Conservation (phyloP, 441 rosid genomes). For the Biscutella laevigata region DNA sequence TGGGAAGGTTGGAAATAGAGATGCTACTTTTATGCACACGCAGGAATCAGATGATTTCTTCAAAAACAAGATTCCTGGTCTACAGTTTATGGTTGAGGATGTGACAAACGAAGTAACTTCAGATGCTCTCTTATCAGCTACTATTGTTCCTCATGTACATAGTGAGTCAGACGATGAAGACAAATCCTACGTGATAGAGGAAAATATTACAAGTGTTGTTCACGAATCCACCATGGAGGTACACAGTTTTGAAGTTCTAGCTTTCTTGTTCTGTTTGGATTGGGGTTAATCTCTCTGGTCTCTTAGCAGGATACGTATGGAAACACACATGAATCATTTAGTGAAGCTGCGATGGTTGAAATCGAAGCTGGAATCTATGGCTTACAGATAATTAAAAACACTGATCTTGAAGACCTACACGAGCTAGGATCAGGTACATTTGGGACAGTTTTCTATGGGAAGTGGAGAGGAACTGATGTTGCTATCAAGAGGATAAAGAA, state of each 20-base stretch:
- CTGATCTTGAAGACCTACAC: slow-evolving; percentile 69
- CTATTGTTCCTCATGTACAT: slow-evolving; percentile 39
- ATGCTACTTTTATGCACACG: slow-evolving; percentile 23
- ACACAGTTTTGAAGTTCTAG: not conserved
- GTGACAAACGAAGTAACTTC: slow-evolving; percentile 41
- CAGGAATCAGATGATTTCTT: slow-evolving; percentile 25
- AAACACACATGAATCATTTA: slow-evolving; percentile 37
- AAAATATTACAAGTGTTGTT: slow-evolving; percentile 27
- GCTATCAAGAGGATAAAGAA: slow-evolving; percentile 88
- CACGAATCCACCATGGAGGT: slow-evolving; percentile 46
- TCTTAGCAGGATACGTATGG: slow-evolving; percentile 32
- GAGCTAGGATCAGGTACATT: slow-evolving; percentile 92
- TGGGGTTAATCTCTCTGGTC: not conserved
- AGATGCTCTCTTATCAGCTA: slow-evolving; percentile 33
- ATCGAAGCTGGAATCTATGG: slow-evolving; percentile 70
- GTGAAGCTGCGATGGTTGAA: slow-evolving; percentile 59
- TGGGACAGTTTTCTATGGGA: slow-evolving; percentile 82
- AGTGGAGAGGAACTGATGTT: slow-evolving; percentile 95
- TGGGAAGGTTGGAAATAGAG: slow-evolving; percentile 24
- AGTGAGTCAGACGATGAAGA: slow-evolving; percentile 33
- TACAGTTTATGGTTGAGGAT: slow-evolving; percentile 51
- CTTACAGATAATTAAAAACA: slow-evolving; percentile 74
- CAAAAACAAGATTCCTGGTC: slow-evolving; percentile 19
- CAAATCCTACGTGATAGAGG: slow-evolving; percentile 28
- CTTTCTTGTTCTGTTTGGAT: not conserved